These are phyloP conservation scores for Plectranthus barbatus DNA, from an alignment of 257 asterid genomes.

Conservation along the genomic window DNA sequence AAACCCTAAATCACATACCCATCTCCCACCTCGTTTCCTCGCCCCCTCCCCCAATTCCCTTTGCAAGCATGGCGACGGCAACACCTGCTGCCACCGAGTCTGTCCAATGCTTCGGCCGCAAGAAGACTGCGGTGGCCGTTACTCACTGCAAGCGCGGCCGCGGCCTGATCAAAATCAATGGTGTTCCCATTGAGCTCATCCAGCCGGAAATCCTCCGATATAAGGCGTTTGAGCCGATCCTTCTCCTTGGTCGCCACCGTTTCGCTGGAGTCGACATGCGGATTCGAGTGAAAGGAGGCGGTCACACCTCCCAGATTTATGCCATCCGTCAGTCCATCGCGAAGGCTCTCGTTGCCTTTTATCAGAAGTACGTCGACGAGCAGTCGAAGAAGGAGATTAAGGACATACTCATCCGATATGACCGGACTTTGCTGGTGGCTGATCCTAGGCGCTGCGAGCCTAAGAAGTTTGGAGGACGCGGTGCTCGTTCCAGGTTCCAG, in stretches of 20 bases:
- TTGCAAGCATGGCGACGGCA: constrained; percentile 35
- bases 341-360: constrained; percentile 60
- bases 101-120: constrained; percentile 73
- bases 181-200: constrained; percentile 68
- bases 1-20: constrained; percentile 10
- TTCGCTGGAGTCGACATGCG: constrained; percentile 75
- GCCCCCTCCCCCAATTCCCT: neutral
- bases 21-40: neutral
- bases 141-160: too few species aligned
- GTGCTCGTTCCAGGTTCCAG: too few species aligned
- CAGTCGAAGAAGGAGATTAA: constrained; percentile 74
- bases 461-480: too few species aligned
- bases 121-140: constrained; percentile 78
- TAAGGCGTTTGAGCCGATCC: too few species aligned
- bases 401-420: constrained; percentile 62
- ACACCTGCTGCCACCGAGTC: constrained; percentile 24
- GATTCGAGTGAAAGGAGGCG: constrained; percentile 70
- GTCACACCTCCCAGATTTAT: too few species aligned
- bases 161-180: constrained; percentile 62
- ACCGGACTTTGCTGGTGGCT: too few species aligned
- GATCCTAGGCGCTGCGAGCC: too few species aligned
- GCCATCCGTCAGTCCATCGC: constrained; percentile 76
- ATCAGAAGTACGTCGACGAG: constrained; percentile 72
- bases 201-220: constrained; percentile 76
- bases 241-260: too few species aligned